Evolutionary conservation across 2,329 filamentous ascomycete species (phyloP), one percentile per base, ranked within the genome.

Genomic region (Aspergillus spinulosporus): DNA sequence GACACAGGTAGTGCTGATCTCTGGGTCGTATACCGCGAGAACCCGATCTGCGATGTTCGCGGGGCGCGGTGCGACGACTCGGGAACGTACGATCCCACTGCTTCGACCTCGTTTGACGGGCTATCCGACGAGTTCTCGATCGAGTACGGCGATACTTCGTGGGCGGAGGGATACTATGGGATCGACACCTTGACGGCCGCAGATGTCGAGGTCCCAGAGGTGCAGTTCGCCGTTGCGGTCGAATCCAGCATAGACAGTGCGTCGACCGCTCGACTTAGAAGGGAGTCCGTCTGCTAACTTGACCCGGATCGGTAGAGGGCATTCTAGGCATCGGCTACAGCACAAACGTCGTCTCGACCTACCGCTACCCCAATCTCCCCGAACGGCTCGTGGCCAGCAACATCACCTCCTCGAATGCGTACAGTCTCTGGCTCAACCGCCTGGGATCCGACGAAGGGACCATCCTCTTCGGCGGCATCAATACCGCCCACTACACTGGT

Each of bases 291-390:
- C 43, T 8, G n/a, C 44, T 47, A 15, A 47, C 31, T 15, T 21
- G 21, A 21, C 21, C 21, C 26, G 4, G n/a, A 2, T 21, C n/a
- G 28, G 2, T 11, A 62, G 60, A 62, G 49, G 58, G 89, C 34
- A 90, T 96, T 45, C 73, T 96, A 9, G 92, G 92, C 28, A 86
- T 96, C 58, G 92, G 92, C 4, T 96, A 95, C 69, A 70, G 80
- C 0, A 71, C 79, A 64, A 92, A 92, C 69, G 90, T 95, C 72
- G 88, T 52, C 78, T 79, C 50, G 53, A 80, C 79, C 4, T 57
- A 62, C 11, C 53, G 79, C 3, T 62, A 62, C 72, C 71, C 82
- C 36, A 91, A 90, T 69, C 75, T 91, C 4, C 88, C 88, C 0
- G 78, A 82, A 36, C 82, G 82, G 57, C 75, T 91, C 73, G 82